Evolutionary conservation across 768 basidiomycete genomes (phyloP).

Genomic region (Tricholoma terreum): DNA sequence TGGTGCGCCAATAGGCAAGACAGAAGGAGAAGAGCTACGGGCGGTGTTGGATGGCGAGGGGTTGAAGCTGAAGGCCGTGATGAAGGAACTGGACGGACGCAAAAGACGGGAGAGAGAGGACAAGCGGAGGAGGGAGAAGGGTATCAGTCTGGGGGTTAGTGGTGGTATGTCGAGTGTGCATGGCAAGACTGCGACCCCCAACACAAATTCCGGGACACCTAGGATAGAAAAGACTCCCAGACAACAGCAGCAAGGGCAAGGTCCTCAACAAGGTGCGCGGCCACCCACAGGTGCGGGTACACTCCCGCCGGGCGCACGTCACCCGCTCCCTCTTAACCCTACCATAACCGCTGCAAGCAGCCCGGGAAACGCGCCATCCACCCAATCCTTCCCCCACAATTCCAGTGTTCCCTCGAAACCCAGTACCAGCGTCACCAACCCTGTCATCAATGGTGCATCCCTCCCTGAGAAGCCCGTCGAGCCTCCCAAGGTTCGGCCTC

Average conservation of each 20-base stretch:
- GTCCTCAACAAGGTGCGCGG: not conserved
- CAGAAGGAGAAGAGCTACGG: slow-evolving; percentile 59
- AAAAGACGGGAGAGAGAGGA: slow-evolving; percentile 47
- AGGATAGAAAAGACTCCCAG: slow-evolving; percentile 3
- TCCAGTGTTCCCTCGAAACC: slow-evolving; percentile 15
- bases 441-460: not conserved
- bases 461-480: not conserved
- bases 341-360: slow-evolving; percentile 3
- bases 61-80: slow-evolving; percentile 54
- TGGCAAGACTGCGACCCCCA: not conserved
- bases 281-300: not conserved
- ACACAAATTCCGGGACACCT: not conserved
- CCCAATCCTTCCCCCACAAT: slow-evolving; percentile 1
- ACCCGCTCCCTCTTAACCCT: slow-evolving; percentile 15
- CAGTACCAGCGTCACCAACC: not conserved
- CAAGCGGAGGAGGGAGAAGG: slow-evolving; percentile 33
- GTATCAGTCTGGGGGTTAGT: slow-evolving; percentile 2
- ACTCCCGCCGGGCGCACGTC: slow-evolving; percentile 1
- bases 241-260: slow-evolving; percentile 1
- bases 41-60: slow-evolving; percentile 83
- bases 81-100: slow-evolving; percentile 62
- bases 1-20: slow-evolving; percentile 37
- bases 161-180: slow-evolving; percentile 1
- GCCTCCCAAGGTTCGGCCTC: slow-evolving; percentile 1
- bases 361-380: not conserved